These are phyloP conservation scores for Jamesozyma rosinii DNA, from an alignment of 805 yeast species.

Conservation along the genomic window DNA sequence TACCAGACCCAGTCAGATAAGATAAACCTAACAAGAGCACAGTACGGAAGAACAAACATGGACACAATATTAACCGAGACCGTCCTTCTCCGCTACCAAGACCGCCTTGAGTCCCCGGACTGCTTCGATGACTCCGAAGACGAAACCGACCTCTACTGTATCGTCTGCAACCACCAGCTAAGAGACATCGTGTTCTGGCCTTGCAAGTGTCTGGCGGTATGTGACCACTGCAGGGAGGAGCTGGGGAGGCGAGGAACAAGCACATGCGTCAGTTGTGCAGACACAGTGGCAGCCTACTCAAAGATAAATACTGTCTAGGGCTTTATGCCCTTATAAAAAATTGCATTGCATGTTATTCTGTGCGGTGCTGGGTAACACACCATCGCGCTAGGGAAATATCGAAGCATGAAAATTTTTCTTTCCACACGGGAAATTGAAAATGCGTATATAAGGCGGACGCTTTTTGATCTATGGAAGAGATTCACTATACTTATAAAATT, in stretches of 20 bases:
- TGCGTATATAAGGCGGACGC: slow-evolving; percentile 4
- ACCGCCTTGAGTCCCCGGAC: not conserved
- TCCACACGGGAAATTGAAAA: not conserved
- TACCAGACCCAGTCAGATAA: slow-evolving; percentile 17
- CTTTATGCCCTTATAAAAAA: not conserved
- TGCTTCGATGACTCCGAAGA: slow-evolving; percentile 9
- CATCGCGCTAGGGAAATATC: too few species aligned
- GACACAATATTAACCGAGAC: slow-evolving; percentile 27
- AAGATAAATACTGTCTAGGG: slow-evolving; percentile 24
- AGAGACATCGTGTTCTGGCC: slow-evolving; percentile 87
- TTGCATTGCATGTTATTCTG: too few species aligned
- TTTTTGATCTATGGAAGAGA: not conserved
- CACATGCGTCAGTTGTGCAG: slow-evolving; percentile 79
- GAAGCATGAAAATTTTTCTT: not conserved
- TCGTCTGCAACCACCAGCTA: slow-evolving; percentile 66
- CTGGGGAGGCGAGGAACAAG: slow-evolving; percentile 63
- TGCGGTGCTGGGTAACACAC: not conserved
- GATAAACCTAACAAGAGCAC: slow-evolving; percentile 30
- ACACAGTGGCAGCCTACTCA: slow-evolving; percentile 52
- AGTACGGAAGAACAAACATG: slow-evolving; percentile 26
- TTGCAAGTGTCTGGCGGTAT: slow-evolving; percentile 78
- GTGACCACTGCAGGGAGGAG: slow-evolving; percentile 72
- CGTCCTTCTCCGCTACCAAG: slow-evolving; percentile 10
- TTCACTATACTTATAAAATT: too few species aligned
- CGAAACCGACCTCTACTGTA: slow-evolving; percentile 47